A percentile compares a stretch with the other conserved stretches of the same genome.
Conservation (phyloP, 2,329 filamentous ascomycete genomes). For the Basipetospora chlamydospora region DNA sequence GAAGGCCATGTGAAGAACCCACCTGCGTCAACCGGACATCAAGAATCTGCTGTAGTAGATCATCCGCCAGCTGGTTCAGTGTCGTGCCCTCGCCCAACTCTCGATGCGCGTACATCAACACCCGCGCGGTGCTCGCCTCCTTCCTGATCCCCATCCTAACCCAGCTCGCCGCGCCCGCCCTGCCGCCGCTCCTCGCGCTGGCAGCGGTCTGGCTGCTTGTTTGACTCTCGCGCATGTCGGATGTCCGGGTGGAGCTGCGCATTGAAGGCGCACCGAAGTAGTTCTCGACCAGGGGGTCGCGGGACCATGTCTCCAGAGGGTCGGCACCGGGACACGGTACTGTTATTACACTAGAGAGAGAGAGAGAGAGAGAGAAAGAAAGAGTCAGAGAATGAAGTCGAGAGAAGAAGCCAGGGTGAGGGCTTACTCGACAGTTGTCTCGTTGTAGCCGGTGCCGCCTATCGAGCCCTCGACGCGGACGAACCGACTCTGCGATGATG, state of each 20-base stretch:
- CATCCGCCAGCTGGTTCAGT: constrained; percentile 28
- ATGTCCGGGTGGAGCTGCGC: constrained; percentile 19
- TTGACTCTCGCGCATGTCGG: constrained; percentile 3
- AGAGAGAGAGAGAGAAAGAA: neutral
- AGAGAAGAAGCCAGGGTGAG: too few species aligned
- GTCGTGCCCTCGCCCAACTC: constrained; percentile 24
- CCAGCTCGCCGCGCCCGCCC: constrained; percentile 29
- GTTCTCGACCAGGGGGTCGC: constrained; percentile 30
- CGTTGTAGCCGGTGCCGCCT: constrained; percentile 28
- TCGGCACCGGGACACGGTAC: constrained; percentile 40
- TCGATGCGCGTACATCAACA: constrained; percentile 37
- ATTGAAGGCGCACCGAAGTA: constrained; percentile 29
- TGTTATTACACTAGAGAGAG: constrained; percentile 23
- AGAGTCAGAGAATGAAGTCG: too few species aligned
- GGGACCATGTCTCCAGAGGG: constrained; percentile 36
- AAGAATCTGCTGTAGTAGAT: constrained; percentile 28
- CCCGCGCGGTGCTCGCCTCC: constrained; percentile 30
- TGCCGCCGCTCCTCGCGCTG: constrained; percentile 11
- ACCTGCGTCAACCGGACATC: constrained; percentile 18
- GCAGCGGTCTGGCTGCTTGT: constrained; percentile 12
- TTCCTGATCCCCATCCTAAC: constrained; percentile 36
- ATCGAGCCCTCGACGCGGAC: constrained; percentile 28
- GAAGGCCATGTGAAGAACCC: constrained; percentile 1
- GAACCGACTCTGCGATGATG: constrained; percentile 12
- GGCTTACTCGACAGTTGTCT: constrained; percentile 33